A percentile compares a stretch with the other conserved stretches of the same genome.
Evolutionary conservation across 495 filamentous ascomycete genomes (phyloP).

Genomic region (Margaritispora aquatica): DNA sequence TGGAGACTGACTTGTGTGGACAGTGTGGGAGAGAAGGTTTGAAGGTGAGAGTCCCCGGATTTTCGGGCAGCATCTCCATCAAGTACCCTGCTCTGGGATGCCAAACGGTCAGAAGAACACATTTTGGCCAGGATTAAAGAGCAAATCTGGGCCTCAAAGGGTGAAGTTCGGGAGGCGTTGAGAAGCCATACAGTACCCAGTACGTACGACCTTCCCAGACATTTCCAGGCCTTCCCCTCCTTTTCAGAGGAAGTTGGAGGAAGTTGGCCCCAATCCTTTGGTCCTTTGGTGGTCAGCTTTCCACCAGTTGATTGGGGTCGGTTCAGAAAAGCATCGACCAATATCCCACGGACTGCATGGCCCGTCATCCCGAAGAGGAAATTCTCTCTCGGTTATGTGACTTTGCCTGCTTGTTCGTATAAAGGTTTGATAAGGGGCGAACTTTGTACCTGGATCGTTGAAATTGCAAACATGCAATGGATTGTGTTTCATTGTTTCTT

Average conservation of each 20-base stretch:
- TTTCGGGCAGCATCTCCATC: constrained; percentile 19
- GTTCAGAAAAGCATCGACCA: background rate
- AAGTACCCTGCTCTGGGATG: background rate
- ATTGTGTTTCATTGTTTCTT: background rate
- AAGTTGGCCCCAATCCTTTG: background rate
- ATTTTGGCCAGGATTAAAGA: background rate
- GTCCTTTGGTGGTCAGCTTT: background rate
- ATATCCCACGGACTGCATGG: background rate
- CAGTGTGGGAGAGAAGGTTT: constrained; percentile 6
- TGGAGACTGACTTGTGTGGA: background rate
- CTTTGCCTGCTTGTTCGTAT: too few species aligned
- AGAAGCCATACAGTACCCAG: background rate
- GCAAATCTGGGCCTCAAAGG: background rate
- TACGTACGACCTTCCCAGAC: background rate
- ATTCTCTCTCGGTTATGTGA: background rate
- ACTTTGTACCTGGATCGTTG: background rate
- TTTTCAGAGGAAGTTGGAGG: too few species aligned
- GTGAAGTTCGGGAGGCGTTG: background rate
- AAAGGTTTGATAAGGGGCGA: background rate
- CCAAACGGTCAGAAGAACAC: background rate
- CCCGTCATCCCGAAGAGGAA: background rate
- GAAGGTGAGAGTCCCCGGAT: constrained; percentile 17
- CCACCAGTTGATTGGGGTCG: background rate
- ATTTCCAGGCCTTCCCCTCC: background rate
- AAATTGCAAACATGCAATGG: background rate